Conservation (phyloP, 208 protist genomes). For the Vickermania ingenoplastis region DNA sequence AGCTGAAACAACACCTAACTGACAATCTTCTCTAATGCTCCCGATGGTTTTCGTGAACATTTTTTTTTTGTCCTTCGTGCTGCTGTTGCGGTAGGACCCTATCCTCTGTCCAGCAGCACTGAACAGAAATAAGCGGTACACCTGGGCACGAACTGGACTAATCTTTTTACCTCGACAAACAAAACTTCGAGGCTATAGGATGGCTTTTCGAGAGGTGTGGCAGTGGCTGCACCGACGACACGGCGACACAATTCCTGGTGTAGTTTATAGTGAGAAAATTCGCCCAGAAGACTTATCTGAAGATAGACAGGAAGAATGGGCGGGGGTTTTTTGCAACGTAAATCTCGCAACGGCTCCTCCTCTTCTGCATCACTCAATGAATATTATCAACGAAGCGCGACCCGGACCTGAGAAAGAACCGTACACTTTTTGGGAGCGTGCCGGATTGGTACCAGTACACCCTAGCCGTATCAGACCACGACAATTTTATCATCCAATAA, state of each 20-base stretch:
- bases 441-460: slow-evolving; percentile 70
- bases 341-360: slow-evolving; percentile 38
- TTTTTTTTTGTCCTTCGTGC: no score
- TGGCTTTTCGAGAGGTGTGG: no score
- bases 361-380: slow-evolving; percentile 14
- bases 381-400: not conserved
- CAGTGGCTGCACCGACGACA: no score
- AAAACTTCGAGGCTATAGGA: no score
- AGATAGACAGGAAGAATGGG: slow-evolving; percentile 18
- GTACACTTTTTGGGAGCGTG: slow-evolving; percentile 84
- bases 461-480: slow-evolving; percentile 69
- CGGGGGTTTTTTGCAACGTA: slow-evolving; percentile 56
- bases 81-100: no score
- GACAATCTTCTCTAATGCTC: no score
- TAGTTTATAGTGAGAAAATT: slow-evolving; percentile 69
- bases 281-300: slow-evolving; percentile 5
- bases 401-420: slow-evolving; percentile 67
- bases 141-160: no score
- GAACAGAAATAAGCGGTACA: no score
- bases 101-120: no score
- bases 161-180: no score
- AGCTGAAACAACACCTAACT: no score
- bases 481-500: slow-evolving; percentile 80
- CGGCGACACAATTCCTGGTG: slow-evolving; percentile 33
- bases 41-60: no score